Evolutionary conservation across 202 grass and related monocot species (phyloP).

Genomic region (Digitaria exilis): DNA sequence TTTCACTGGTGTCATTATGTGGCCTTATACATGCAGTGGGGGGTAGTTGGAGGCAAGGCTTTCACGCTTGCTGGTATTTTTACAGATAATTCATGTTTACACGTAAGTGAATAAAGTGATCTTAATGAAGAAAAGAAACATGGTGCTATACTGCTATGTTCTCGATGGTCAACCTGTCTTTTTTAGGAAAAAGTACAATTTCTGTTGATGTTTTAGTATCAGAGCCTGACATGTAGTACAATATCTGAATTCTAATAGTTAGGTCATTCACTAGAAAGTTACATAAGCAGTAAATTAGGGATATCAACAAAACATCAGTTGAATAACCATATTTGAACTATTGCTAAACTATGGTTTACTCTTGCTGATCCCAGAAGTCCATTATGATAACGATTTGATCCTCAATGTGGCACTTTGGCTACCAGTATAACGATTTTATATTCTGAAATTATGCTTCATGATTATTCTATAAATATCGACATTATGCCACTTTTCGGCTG

Average conservation of each 20-base stretch:
- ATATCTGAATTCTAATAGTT: background rate
- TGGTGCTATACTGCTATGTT: too few relatives aligned
- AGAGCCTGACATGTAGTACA: background rate
- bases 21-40: constrained; percentile 1
- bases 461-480: background rate
- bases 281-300: background rate
- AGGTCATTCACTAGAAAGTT: background rate
- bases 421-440: too few relatives aligned
- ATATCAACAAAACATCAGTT: background rate
- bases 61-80: constrained; percentile 1
- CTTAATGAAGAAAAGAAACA: constrained; percentile 7
- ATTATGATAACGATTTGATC: background rate
- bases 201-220: too few relatives aligned
- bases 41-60: too few relatives aligned
- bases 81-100: background rate
- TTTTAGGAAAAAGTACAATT: too few relatives aligned
- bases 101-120: background rate
- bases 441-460: background rate
- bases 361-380: too few relatives aligned
- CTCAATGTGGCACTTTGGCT: background rate
- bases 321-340: background rate
- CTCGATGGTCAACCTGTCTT: too few relatives aligned
- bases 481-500: too few relatives aligned
- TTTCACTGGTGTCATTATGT: background rate
- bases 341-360: background rate